A percentile compares a stretch with the other conserved stretches of the same genome.
Conservation (phyloP, 768 basidiomycete genomes). For the Lactifluus echinatus region DNA sequence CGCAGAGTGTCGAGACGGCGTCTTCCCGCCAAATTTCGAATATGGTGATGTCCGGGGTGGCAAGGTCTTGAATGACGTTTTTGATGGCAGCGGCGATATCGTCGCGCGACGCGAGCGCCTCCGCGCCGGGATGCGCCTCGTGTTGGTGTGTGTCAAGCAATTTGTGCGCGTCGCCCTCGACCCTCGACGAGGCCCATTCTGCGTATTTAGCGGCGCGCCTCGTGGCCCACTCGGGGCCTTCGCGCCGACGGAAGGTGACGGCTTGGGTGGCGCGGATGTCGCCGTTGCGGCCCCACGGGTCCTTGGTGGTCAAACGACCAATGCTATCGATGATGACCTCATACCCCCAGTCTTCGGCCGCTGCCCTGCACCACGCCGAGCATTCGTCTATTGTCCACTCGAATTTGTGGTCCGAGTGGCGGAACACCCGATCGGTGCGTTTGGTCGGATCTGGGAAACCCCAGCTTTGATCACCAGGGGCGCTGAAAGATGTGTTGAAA, state of each 20-base stretch:
- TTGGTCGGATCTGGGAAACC: slow-evolving; percentile 70
- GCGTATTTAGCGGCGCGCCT: slow-evolving; percentile 27
- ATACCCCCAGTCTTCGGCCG: slow-evolving; percentile 66
- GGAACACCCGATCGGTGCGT: slow-evolving; percentile 64
- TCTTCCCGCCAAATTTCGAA: slow-evolving; percentile 38
- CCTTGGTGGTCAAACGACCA: slow-evolving; percentile 48
- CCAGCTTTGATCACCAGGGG: slow-evolving; percentile 35
- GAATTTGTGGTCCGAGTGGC: slow-evolving; percentile 81
- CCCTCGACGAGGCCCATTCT: slow-evolving; percentile 14
- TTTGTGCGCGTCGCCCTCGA: slow-evolving; percentile 31
- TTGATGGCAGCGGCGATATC: slow-evolving; percentile 45
- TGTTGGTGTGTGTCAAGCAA: slow-evolving; percentile 44
- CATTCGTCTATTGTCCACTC: slow-evolving; percentile 84
- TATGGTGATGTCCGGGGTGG: slow-evolving; percentile 39
- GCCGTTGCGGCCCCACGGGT: slow-evolving; percentile 66
- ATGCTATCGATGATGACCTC: slow-evolving; percentile 49
- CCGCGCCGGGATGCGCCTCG: slow-evolving; percentile 40
- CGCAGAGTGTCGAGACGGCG: slow-evolving; percentile 41
- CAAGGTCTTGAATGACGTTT: slow-evolving; percentile 44
- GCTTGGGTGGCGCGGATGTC: slow-evolving; percentile 60
- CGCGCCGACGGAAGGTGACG: slow-evolving; percentile 49
- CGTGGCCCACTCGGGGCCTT: slow-evolving; percentile 27
- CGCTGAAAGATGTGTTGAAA: slow-evolving; percentile 69
- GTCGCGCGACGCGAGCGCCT: slow-evolving; percentile 33
- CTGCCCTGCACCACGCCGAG: slow-evolving; percentile 44